Evolutionary conservation across 2,329 filamentous ascomycete species (phyloP), one percentile per base, ranked within the genome.

Genomic region (Fusarium nurragi): DNA sequence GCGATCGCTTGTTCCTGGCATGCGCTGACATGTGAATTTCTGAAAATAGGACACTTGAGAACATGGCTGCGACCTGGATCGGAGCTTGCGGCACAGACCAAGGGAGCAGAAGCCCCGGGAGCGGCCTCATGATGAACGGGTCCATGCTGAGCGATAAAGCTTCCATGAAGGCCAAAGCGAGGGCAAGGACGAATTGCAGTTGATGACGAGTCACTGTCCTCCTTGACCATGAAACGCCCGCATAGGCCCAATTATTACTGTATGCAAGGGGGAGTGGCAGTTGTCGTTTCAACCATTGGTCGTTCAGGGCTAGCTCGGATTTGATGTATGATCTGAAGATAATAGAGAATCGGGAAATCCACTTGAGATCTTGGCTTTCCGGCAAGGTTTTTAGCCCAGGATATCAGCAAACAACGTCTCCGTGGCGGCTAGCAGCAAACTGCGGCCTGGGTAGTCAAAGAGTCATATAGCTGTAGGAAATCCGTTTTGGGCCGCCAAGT

Each of bases 51-150:
- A 34, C 90, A 93, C 75, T 85, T 93, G 64, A 86, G 88, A 60
- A 92, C 90, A 28, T 93, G 90, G 90, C 84, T 88, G 67, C 84
- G 90, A 62, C 90, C 90, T 50, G 70, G 70, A 49, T 69, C 68
- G 52, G 68, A 72, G 57, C 61, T 70, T 54, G 57, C 68, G 56
- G 70, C 64, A 60, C 62, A 67, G 56, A 64, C 68, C 21, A 67
- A 68, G 41, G 65, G 60, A 68, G 64, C 48, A 54, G 46, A 48
- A 32, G 60, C 60, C 59, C 64, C 66, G 44, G 48, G 45, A 30
- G 60, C 66, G 32, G 41, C 60, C 37, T 71, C 46, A 66, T 55
- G 60, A 70, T 36, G 43, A 53, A 51, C 22, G 30, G 40, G 39
- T 32, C 39, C 47, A 46, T 54, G 45, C 50, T 57, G 57, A 64